phyloP scores from a whole-genome alignment of 2,329 filamentous ascomycete genomes.

The Cadophora malorum region DNA sequence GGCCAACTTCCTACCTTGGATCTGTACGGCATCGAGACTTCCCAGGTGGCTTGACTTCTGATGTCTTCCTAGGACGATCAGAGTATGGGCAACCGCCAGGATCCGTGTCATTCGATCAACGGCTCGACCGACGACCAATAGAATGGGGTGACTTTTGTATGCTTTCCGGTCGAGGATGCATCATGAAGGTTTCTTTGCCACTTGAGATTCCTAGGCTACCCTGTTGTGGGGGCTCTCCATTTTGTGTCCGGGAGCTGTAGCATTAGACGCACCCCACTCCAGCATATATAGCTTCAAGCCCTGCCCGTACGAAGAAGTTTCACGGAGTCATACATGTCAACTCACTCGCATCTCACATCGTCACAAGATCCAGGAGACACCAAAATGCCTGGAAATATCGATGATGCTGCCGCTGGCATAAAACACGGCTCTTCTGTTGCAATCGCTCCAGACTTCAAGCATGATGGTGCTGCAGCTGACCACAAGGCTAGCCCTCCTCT shows the following conservation, averaged over 20 bases:
- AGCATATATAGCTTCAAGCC: slow-evolving; percentile 26
- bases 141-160: slow-evolving; percentile 7
- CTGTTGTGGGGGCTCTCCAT: not conserved
- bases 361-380: not conserved
- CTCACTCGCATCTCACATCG: not conserved
- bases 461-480: slow-evolving; percentile 27
- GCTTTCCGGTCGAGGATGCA: not conserved
- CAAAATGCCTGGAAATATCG: slow-evolving; percentile 32
- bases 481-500: slow-evolving; percentile 25
- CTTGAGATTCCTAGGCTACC: not conserved
- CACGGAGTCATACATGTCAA: not conserved
- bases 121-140: slow-evolving; percentile 7
- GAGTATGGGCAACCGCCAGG: not conserved
- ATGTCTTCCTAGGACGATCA: not conserved
- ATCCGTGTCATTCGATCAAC: slow-evolving; percentile 3
- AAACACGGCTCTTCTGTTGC: slow-evolving; percentile 38
- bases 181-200: slow-evolving; percentile 9
- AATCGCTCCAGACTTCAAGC: slow-evolving; percentile 35
- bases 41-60: not conserved
- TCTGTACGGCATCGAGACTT: not conserved
- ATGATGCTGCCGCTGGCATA: slow-evolving; percentile 36
- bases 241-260: not conserved
- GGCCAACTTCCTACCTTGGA: slow-evolving; percentile 8
- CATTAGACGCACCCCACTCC: slow-evolving; percentile 12
- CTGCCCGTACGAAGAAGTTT: not conserved